Conservation (phyloP, 805 yeast species). For the Starmerella apicola region DNA sequence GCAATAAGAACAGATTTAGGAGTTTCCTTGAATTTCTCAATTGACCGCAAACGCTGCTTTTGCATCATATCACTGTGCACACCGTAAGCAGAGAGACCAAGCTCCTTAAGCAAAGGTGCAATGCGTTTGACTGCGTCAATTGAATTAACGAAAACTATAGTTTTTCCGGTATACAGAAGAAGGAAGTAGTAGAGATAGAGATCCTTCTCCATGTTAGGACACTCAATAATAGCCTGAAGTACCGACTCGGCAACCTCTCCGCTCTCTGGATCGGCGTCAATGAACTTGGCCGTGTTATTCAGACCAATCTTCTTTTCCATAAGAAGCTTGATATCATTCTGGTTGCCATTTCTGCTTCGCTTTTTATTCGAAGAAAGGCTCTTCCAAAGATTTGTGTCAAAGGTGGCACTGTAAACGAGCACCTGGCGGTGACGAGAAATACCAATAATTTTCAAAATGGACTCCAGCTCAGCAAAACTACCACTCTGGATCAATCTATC, state of each 20-base stretch:
- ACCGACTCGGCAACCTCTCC: conserved; percentile 63
- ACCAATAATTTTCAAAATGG: conserved; percentile 53
- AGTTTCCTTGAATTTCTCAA: conserved; percentile 57
- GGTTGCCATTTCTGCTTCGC: conserved; percentile 22
- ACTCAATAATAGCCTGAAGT: conserved; percentile 79
- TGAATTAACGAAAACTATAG: conserved; percentile 87
- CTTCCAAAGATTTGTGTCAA: conserved; percentile 66
- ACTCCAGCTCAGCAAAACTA: conserved; percentile 85
- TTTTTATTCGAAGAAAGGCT: conserved; percentile 38
- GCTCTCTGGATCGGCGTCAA: conserved; percentile 83
- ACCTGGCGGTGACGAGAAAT: conserved; percentile 58
- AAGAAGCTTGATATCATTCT: conserved; percentile 51
- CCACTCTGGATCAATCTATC: conserved; percentile 92
- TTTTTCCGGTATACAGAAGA: conserved; percentile 73
- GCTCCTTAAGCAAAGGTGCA: conserved; percentile 57
- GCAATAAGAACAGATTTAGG: conserved; percentile 57
- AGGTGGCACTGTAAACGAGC: conserved; percentile 89
- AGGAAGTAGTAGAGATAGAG: conserved; percentile 78
- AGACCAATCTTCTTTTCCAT: conserved; percentile 61
- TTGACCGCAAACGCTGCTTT: conserved; percentile 73
- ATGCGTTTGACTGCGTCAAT: conserved; percentile 86
- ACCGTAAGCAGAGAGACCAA: conserved; percentile 55
- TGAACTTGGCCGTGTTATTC: conserved; percentile 50
- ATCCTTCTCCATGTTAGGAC: conserved; percentile 83
- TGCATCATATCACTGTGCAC: conserved; percentile 93